Evolutionary conservation across 2,329 filamentous ascomycete species (phyloP).

Genomic region (Thielaviopsis ethacetica): DNA sequence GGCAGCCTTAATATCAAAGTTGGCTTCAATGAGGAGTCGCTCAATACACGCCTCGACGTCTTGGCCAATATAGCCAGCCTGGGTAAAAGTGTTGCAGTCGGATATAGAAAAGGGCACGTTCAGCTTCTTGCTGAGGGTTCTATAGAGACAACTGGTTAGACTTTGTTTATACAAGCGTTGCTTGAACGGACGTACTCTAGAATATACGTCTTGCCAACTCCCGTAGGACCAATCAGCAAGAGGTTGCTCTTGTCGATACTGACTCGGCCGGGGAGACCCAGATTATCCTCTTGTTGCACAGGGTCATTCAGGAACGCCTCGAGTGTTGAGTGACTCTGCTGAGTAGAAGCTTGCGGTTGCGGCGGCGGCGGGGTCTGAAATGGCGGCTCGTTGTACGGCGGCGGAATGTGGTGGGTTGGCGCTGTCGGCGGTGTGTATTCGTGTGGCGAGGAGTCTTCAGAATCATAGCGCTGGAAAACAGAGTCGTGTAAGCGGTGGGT

Average conservation of each 20-base stretch:
- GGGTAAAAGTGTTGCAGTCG: conserved; percentile 89
- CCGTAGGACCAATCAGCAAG: conserved; percentile 76
- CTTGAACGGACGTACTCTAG: conserved; percentile 35
- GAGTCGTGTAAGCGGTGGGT: conserved; percentile 1
- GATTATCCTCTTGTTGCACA: conserved; percentile 34
- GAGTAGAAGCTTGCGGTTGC: too few relatives aligned
- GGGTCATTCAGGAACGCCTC: conserved; percentile 19
- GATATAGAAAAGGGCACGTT: conserved; percentile 91
- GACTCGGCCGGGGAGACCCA: conserved; percentile 30
- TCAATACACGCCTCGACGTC: conserved; percentile 95
- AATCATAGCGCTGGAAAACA: conserved; percentile 2
- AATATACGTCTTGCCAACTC: conserved; percentile 93
- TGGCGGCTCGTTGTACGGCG: not conserved
- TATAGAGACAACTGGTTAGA: conserved; percentile 22
- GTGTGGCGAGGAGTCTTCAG: conserved; percentile 16
- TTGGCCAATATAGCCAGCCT: conserved; percentile 93
- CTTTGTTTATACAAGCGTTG: not conserved
- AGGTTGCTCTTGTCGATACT: conserved; percentile 95
- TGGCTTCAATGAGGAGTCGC: conserved; percentile 72
- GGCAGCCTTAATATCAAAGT: conserved; percentile 69
- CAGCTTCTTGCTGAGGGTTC: conserved; percentile 80
- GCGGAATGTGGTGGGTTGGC: not conserved
- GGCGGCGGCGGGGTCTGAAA: not conserved
- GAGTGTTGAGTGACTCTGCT: not conserved
- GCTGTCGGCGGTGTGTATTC: conserved; percentile 5